Base-by-base conservation (phyloP, 768 basidiomycete species). In the Pleurotus sapidus region DNA sequence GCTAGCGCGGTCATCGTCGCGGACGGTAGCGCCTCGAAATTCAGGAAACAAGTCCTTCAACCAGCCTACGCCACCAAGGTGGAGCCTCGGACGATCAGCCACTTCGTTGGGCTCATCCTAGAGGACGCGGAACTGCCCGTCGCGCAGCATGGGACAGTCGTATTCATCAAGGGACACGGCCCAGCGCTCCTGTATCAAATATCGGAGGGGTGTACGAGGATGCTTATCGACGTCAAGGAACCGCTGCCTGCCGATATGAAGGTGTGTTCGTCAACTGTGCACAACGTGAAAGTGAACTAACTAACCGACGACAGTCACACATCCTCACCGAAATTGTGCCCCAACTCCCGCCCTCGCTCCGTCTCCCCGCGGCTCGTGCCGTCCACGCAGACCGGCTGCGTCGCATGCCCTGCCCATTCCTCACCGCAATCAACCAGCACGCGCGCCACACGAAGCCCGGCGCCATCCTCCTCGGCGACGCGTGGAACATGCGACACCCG, bases 401-500 rank as follows among this genome's bases (percentile, higher is more conserved):
- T 14, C 86, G 87, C 18, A 98, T 98, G 95, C 95, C 97, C 34
- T 98, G 97, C 70, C 89, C 91, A 0, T 97, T 91, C 77, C 81
- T 99, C 2, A 92, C 97, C 0, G 74, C 95, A 0, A 77, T 87
- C 3, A 75, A 84, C 58, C 95, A 96, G 66, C 77, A 75, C 14
- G 59, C 63, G 23, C 60, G 68, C 0, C 74, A 77, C 8, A 72
- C 73, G 15, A 88, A 84, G 60, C 79, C 86, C 48, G 92, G 93
- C 17, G 85, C 84, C 8, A 74, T 99, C 57, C 84, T 98, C 60
- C 77, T 97, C 38, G 97, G 97, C 1, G 97, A 98, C 68, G 86
- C 96, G 2, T 96, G 93, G 89, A 99, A 98, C 68, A 98, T 98
- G 95, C 91, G 97, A 0, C 97, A 99, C 70, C 97, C 97, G 1